Base-by-base conservation (phyloP, 352 stramenopile species). In the Aphanomyces invadans region DNA sequence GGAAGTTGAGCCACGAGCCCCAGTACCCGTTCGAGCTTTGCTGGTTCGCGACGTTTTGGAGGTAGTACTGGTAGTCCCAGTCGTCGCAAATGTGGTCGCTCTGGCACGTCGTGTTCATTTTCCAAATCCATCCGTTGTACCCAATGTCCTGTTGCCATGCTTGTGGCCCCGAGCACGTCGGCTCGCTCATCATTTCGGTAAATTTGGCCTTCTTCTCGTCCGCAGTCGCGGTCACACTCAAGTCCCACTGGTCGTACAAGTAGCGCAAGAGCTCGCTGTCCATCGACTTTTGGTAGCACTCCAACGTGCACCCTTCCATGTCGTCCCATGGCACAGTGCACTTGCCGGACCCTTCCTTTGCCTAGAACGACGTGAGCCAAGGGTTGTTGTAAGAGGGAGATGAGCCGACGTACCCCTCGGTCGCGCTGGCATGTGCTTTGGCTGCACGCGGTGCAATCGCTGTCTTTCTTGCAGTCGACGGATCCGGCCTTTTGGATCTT, bases 31-130 rank as follows among this genome's bases (percentile, higher is more conserved):
- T 19, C 5, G 17, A 33, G 17, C 9, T 11, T 5, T 42, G n/a
- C 29, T 48, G 53, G 33, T 62, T 26, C 1, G 29, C 33, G 0
- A 31, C 33, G 55, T 51, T 39, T 2, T 57, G 49, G 39, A 63
- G 55, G 39, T 51, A 49, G n/a, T 17, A 23, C 10, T 33, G n/a
- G 55, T 63, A 63, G n/a, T 63, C 55, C 12, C n/a, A 44, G 36
- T 63, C 55, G 32, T 63, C 55, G 39, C 55, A 63, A 25, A 63
- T 36, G 39, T 48, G 19, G 4, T 31, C 10, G 19, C n/a, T n/a
- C 55, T 52, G 39, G 21, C 55, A 63, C 55, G 55, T 63, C 29
- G 32, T 25, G 33, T 63, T 63, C 29, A 28, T 57, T n/a, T 57
- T n/a, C 49, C 55, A 63, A 21, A 17, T n/a, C 5, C 29, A 63